phyloP scores from a whole-genome alignment of 805 yeast species.

The Cyberlindnera petersonii region DNA sequence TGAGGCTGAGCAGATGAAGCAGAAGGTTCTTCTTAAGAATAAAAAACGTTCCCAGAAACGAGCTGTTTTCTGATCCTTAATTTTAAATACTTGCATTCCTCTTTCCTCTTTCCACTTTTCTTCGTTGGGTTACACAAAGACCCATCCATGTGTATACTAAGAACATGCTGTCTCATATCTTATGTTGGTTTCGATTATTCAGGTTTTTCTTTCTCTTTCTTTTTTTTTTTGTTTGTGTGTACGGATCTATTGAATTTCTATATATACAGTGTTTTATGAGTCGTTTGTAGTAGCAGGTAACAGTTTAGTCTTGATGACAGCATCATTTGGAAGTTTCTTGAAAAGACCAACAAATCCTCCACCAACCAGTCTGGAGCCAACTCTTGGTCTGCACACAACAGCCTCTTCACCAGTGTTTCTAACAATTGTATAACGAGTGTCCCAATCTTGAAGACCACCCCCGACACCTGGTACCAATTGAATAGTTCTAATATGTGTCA shows the following conservation, averaged over 20 bases:
- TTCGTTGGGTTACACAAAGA: not conserved
- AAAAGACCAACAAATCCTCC: constrained; percentile 50
- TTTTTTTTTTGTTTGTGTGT: not conserved
- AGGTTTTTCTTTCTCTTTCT: not conserved
- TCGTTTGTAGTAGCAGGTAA: too few relatives aligned
- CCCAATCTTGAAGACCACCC: constrained; percentile 52
- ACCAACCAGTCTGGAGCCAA: constrained; percentile 43
- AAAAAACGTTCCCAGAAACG: constrained; percentile 27
- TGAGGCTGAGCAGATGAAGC: constrained; percentile 45
- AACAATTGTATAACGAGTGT: constrained; percentile 37
- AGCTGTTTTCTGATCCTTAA: constrained; percentile 8
- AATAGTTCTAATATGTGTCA: constrained; percentile 36
- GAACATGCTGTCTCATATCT: not conserved
- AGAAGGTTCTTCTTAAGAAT: constrained; percentile 35
- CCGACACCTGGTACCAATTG: constrained; percentile 47
- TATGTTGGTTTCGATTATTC: not conserved
- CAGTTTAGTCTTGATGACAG: constrained; percentile 15
- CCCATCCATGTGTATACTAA: not conserved
- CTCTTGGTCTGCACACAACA: constrained; percentile 47
- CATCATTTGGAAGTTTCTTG: constrained; percentile 29
- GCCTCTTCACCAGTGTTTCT: constrained; percentile 38
- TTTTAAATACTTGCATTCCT: not conserved
- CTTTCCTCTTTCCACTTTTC: constrained; percentile 4
- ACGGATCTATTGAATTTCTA: not conserved
- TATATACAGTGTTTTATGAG: not conserved